Percentiles rank a stretch among this genome's conserved stretches.
These are phyloP conservation scores for Deinandra increscens DNA, from an alignment of 129 eudicot genomes.

Conservation along the genomic window DNA sequence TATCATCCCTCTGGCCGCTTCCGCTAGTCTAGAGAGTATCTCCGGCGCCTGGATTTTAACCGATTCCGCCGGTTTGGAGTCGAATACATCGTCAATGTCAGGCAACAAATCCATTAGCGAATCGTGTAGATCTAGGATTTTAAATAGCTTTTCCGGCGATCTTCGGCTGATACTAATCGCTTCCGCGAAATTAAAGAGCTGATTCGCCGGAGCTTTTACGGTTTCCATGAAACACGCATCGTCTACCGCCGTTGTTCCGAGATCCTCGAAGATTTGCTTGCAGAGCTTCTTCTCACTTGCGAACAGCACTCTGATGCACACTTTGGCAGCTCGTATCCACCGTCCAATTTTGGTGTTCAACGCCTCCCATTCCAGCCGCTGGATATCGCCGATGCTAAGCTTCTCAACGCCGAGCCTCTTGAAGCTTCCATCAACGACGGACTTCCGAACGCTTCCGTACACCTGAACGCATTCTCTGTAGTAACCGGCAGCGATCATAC, in stretches of 20 bases:
- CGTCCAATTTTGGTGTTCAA: slow-evolving; percentile 55
- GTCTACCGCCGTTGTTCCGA: slow-evolving; percentile 25
- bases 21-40: slow-evolving; percentile 57
- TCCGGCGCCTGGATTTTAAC: slow-evolving; percentile 50
- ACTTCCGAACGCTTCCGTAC: slow-evolving; percentile 10
- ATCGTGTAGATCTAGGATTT: slow-evolving; percentile 62
- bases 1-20: slow-evolving; percentile 62
- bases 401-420: slow-evolving; percentile 16
- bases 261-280: slow-evolving; percentile 50
- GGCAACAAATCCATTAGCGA: slow-evolving; percentile 30
- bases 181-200: slow-evolving; percentile 59
- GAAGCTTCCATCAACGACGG: slow-evolving; percentile 9
- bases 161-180: slow-evolving; percentile 59
- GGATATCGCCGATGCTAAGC: slow-evolving; percentile 61
- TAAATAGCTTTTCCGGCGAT: slow-evolving; percentile 69
- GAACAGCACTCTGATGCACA: slow-evolving; percentile 50
- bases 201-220: slow-evolving; percentile 50
- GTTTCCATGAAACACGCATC: slow-evolving; percentile 64
- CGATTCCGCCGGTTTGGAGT: slow-evolving; percentile 36
- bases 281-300: slow-evolving; percentile 49
- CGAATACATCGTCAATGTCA: slow-evolving; percentile 52
- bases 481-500: slow-evolving; percentile 11
- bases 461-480: slow-evolving; percentile 7
- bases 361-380: slow-evolving; percentile 60
- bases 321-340: slow-evolving; percentile 64